A percentile compares a stretch with the other conserved stretches of the same genome.
Evolutionary conservation across 129 eudicot genomes (phyloP).

Genomic region (Kitagawia praeruptora): DNA sequence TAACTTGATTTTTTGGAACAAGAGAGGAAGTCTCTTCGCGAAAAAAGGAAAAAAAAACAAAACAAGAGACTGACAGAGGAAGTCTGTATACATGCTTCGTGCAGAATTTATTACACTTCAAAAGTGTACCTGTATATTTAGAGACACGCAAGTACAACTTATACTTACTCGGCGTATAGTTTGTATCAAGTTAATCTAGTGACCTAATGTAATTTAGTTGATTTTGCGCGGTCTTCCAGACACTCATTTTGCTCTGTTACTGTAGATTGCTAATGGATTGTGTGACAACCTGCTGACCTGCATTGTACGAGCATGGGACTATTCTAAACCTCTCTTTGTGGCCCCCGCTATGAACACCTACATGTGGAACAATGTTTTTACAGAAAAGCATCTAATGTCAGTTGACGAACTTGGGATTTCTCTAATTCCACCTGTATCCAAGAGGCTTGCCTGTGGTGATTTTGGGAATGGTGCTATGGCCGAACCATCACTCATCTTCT

Average conservation of each 20-base stretch:
- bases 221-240: not conserved
- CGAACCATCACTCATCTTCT: constrained; percentile 71
- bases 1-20: not conserved
- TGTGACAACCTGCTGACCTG: constrained; percentile 90
- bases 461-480: constrained; percentile 98
- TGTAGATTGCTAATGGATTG: constrained; percentile 81
- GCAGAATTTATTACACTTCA: not conserved
- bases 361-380: constrained; percentile 92
- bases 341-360: constrained; percentile 95
- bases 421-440: constrained; percentile 77
- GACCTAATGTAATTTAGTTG: not conserved
- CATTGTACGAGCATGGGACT: constrained; percentile 91
- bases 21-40: not conserved
- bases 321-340: constrained; percentile 65
- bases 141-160: not conserved
- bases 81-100: not conserved
- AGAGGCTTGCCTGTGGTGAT: constrained; percentile 94
- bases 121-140: not conserved
- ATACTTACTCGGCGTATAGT: not conserved
- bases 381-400: constrained; percentile 47
- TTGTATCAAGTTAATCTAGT: not conserved
- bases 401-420: constrained; percentile 50
- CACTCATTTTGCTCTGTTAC: not conserved
- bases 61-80: not conserved
- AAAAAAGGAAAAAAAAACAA: too few relatives aligned